These are phyloP conservation scores for Arthrinium phaeospermum DNA, from an alignment of 2,329 filamentous ascomycete species.

Conservation along the genomic window DNA sequence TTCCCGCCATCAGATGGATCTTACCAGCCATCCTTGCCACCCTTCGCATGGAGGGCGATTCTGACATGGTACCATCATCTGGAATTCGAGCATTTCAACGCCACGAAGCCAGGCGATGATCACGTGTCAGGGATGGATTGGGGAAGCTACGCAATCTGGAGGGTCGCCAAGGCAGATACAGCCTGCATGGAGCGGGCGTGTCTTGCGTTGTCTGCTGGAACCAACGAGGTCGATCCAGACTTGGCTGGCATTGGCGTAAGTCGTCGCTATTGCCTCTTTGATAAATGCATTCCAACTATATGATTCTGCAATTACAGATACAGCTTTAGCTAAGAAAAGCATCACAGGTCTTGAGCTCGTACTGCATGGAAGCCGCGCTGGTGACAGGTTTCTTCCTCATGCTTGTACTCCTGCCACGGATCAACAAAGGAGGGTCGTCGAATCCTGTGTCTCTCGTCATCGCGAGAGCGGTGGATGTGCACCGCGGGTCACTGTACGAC, in stretches of 20 bases:
- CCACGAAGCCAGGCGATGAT: neutral
- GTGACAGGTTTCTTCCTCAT: neutral
- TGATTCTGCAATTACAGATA: too few species aligned
- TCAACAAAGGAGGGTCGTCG: neutral
- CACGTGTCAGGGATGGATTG: neutral
- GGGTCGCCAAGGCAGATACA: neutral
- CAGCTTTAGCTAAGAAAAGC: neutral
- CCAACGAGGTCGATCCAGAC: neutral
- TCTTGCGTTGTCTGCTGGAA: neutral
- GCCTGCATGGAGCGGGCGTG: neutral
- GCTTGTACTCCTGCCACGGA: neutral
- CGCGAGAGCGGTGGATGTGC: neutral
- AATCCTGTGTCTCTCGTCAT: neutral
- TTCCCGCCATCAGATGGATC: neutral
- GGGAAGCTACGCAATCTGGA: neutral
- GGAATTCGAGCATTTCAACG: neutral
- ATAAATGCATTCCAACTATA: too few species aligned
- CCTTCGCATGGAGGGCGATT: neutral
- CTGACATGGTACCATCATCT: neutral
- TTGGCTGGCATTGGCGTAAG: conserved; percentile 2
- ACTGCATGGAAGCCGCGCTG: neutral
- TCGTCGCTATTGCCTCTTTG: too few species aligned
- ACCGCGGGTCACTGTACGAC: neutral
- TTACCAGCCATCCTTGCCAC: neutral
- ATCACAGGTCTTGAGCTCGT: neutral